These are phyloP conservation scores for Gracilaria domingensis DNA, from an alignment of 23 red algal species.

Conservation along the genomic window DNA sequence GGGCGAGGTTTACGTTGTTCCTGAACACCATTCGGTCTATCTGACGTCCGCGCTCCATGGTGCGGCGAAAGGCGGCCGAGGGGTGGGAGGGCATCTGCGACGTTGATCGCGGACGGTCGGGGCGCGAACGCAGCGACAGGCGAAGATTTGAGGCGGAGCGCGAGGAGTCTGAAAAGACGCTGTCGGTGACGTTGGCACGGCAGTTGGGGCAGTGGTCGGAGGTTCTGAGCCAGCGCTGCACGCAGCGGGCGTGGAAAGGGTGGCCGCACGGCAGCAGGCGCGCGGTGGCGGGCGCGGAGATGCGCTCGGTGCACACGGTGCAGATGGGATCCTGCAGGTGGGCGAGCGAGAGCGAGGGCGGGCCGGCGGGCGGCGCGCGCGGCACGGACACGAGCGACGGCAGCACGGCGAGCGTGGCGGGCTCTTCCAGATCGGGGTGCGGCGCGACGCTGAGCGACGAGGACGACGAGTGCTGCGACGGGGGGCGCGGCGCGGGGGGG, in stretches of 20 bases:
- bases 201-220: constrained; percentile 21
- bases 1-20: neutral
- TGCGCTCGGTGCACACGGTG: constrained; percentile 20
- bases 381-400: neutral
- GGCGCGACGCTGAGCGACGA: neutral
- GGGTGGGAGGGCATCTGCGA: neutral
- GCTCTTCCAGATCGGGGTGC: neutral
- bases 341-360: neutral
- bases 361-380: neutral
- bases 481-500: neutral
- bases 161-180: neutral
- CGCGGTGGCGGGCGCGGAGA: neutral
- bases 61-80: constrained; percentile 20
- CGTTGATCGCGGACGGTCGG: neutral
- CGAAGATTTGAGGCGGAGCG: neutral
- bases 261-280: neutral
- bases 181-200: neutral
- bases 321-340: neutral
- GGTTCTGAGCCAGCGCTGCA: constrained; percentile 9
- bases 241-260: constrained; percentile 13
- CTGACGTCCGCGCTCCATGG: neutral
- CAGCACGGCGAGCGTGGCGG: neutral
- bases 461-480: neutral
- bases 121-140: neutral
- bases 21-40: constrained; percentile 30